phyloP scores from a whole-genome alignment of 768 basidiomycete species.

The Boletellus emodensis region DNA sequence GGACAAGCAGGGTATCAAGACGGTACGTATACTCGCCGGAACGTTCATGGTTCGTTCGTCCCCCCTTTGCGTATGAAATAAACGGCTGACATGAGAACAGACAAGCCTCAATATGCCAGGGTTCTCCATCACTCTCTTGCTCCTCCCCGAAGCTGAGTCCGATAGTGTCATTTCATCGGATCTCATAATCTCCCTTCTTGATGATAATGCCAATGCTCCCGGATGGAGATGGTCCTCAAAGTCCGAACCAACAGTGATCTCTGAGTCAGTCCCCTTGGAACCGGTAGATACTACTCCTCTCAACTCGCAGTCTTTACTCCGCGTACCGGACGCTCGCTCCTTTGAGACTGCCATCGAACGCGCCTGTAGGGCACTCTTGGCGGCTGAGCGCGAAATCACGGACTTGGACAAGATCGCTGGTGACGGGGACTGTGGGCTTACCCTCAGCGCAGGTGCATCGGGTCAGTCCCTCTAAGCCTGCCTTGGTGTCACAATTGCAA shows the following conservation, averaged over 20 bases:
- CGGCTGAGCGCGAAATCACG: constrained; percentile 87
- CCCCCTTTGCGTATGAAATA: neutral
- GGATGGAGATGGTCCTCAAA: constrained; percentile 83
- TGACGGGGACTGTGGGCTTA: constrained; percentile 78
- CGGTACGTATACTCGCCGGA: constrained; percentile 67
- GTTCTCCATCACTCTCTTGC: constrained; percentile 78
- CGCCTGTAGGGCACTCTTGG: constrained; percentile 64
- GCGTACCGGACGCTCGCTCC: constrained; percentile 40
- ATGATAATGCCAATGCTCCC: constrained; percentile 61
- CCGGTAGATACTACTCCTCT: constrained; percentile 9
- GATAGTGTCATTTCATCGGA: constrained; percentile 35
- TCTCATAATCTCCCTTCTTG: constrained; percentile 62
- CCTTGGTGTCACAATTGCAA: neutral
- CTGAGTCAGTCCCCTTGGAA: constrained; percentile 9
- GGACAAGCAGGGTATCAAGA: constrained; percentile 49
- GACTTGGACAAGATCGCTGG: constrained; percentile 88
- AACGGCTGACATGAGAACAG: constrained; percentile 33
- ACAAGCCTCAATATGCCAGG: constrained; percentile 93
- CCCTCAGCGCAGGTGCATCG: constrained; percentile 70
- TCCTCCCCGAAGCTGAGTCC: constrained; percentile 55
- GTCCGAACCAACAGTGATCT: constrained; percentile 33
- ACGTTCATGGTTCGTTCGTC: constrained; percentile 71
- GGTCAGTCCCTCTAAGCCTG: constrained; percentile 36
- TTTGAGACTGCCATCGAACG: constrained; percentile 55
- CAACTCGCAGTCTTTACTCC: constrained; percentile 19